Percentiles rank a stretch among this genome's conserved stretches.
Evolutionary conservation across 495 filamentous ascomycete genomes (phyloP).

Genomic region (Tetracladium marchalianum): DNA sequence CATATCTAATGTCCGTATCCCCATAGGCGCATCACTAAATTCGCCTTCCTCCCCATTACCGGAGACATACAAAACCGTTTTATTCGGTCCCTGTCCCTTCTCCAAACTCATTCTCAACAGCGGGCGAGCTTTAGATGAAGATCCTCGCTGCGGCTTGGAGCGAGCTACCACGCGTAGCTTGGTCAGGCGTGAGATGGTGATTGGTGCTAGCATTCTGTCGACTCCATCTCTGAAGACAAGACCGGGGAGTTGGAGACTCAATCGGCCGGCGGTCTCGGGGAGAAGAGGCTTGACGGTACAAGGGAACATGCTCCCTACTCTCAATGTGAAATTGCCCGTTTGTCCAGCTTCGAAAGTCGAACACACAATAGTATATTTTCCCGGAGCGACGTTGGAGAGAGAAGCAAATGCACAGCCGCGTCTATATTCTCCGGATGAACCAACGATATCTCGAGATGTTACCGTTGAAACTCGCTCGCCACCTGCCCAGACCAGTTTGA

Average conservation of each 20-base stretch:
- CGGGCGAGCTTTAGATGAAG: conserved; percentile 19
- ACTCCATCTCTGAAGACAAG: conserved; percentile 40
- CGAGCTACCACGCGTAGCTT: conserved; percentile 40
- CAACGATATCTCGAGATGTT: conserved; percentile 65
- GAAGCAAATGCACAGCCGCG: conserved; percentile 65
- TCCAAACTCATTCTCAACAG: conserved; percentile 57
- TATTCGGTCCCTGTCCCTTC: conserved; percentile 57
- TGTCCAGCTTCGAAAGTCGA: conserved; percentile 80
- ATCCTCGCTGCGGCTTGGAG: neutral
- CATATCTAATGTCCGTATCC: conserved; percentile 60
- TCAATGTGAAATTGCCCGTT: conserved; percentile 63
- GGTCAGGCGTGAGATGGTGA: conserved; percentile 46
- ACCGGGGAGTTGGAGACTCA: conserved; percentile 40
- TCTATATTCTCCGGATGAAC: conserved; percentile 74
- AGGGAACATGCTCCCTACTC: conserved; percentile 49
- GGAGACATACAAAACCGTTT: conserved; percentile 46
- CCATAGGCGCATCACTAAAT: conserved; percentile 57
- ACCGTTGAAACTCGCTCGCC: conserved; percentile 60
- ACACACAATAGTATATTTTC: conserved; percentile 76
- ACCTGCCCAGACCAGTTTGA: conserved; percentile 70
- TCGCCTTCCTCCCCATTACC: conserved; percentile 34
- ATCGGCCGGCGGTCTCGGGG: conserved; percentile 57
- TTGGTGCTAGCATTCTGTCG: conserved; percentile 39
- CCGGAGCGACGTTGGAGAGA: conserved; percentile 42
- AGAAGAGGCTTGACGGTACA: conserved; percentile 45